These are phyloP conservation scores for Marchantia polymorpha DNA, from an alignment of 225 moss, liverwort and hornwort species.

Conservation along the genomic window DNA sequence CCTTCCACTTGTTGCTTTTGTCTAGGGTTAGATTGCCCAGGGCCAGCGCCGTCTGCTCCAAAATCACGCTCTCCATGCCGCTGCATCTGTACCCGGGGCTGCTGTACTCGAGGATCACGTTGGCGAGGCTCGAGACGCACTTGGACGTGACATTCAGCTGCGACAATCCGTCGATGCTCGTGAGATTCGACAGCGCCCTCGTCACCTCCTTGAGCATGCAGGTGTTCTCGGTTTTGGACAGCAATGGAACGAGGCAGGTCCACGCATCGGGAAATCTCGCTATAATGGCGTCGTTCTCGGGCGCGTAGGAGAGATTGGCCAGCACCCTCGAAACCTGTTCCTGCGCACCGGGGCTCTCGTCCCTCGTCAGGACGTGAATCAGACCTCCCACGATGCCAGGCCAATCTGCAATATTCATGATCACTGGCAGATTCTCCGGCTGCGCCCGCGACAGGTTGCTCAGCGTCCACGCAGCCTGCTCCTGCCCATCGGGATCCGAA, in stretches of 20 bases:
- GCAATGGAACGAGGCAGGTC: constrained; percentile 12
- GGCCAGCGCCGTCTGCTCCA: constrained; percentile 2
- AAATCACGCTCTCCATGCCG: background rate
- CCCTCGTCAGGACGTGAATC: constrained; percentile 10
- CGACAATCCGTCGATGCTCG: constrained; percentile 1
- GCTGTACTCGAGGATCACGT: constrained; percentile 3
- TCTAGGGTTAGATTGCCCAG: background rate
- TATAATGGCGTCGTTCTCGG: constrained; percentile 9
- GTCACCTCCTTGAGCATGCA: constrained; percentile 21
- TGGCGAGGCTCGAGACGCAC: background rate
- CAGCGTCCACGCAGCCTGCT: constrained; percentile 23
- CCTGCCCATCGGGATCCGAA: constrained; percentile 19
- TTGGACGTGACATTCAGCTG: background rate
- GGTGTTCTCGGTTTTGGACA: constrained; percentile 1
- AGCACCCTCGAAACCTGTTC: constrained; percentile 23
- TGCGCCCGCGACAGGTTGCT: constrained; percentile 15
- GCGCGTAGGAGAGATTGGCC: constrained; percentile 19
- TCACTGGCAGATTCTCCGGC: background rate
- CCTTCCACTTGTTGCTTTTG: background rate
- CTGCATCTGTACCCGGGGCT: background rate
- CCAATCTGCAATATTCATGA: constrained; percentile 14
- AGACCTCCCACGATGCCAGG: constrained; percentile 21
- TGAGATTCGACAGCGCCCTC: constrained; percentile 22
- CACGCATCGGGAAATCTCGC: constrained; percentile 25
- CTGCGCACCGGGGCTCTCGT: background rate